Conservation (phyloP, 169 alveolate genomes). For the Plasmodium vinckei region DNA sequence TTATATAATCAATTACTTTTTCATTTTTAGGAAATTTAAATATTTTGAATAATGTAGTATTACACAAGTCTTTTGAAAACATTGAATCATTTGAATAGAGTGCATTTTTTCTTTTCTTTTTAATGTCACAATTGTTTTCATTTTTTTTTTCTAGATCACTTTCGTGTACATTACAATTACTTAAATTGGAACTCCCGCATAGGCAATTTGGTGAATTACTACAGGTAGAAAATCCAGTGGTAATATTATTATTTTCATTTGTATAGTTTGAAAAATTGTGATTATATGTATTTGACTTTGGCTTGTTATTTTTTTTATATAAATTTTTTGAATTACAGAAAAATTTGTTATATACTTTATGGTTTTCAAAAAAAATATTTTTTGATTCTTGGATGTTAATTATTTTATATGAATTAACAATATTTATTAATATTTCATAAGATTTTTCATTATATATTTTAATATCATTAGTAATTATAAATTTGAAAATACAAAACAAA, state of each 20-base stretch:
- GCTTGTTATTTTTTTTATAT: too few relatives aligned
- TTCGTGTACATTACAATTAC: not conserved
- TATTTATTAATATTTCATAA: conserved; percentile 26
- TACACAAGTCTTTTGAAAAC: conserved; percentile 43
- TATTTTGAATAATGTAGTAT: conserved; percentile 40
- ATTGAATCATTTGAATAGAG: conserved; percentile 41
- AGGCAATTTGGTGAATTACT: not conserved
- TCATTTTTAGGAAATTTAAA: conserved; percentile 48
- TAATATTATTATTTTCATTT: not conserved
- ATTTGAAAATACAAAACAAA: conserved; percentile 77
- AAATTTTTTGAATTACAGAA: not conserved
- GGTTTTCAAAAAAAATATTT: conserved; percentile 12
- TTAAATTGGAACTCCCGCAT: too few relatives aligned
- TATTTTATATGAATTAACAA: conserved; percentile 40
- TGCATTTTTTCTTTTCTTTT: not conserved
- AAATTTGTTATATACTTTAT: conserved; percentile 18
- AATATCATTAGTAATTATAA: conserved; percentile 78
- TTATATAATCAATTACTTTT: conserved; percentile 42
- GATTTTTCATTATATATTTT: conserved; percentile 69
- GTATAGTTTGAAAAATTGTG: too few relatives aligned
- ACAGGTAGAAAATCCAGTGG: not conserved
- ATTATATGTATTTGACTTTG: too few relatives aligned
- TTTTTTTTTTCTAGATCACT: not conserved
- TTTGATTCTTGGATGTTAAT: conserved; percentile 24
- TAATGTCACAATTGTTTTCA: not conserved